Percentiles rank a stretch among this genome's conserved stretches.
Evolutionary conservation across 805 yeast species (phyloP).

Genomic region (Starmerella bombicola): DNA sequence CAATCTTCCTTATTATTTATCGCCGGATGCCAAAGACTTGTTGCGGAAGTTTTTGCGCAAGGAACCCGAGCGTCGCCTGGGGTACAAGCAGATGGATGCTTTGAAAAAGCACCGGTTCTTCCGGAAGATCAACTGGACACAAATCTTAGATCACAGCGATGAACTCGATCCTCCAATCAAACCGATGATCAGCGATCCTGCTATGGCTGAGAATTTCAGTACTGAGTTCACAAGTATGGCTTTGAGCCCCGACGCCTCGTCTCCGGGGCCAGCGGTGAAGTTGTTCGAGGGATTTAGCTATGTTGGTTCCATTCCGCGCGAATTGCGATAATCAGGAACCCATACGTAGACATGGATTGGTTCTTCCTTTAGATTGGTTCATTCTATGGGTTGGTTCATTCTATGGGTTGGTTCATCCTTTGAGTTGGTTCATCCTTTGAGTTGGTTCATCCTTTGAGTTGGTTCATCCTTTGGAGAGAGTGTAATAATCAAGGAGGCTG

Average conservation of each 20-base stretch:
- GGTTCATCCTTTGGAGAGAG: too few species aligned
- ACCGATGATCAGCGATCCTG: constrained; percentile 74
- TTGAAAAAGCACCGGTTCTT: constrained; percentile 61
- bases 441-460: too few species aligned
- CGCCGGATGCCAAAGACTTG: constrained; percentile 70
- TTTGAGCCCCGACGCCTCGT: constrained; percentile 24
- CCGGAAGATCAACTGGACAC: constrained; percentile 61
- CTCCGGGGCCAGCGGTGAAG: constrained; percentile 4
- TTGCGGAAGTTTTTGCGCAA: constrained; percentile 53
- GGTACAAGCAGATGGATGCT: constrained; percentile 41
- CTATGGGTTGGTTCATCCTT: too few species aligned
- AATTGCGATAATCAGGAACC: constrained; percentile 7
- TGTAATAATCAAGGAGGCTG: too few species aligned
- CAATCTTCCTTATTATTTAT: constrained; percentile 59
- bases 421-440: too few species aligned
- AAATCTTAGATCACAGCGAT: constrained; percentile 39
- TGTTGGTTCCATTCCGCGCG: constrained; percentile 19
- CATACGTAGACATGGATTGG: too few species aligned
- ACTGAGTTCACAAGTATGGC: constrained; percentile 61
- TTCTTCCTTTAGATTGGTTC: too few species aligned
- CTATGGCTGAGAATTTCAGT: constrained; percentile 74
- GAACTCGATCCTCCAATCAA: constrained; percentile 57
- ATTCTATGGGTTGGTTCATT: too few species aligned
- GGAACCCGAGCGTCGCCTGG: constrained; percentile 53
- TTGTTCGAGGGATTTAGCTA: constrained; percentile 24